Evolutionary conservation across 768 basidiomycete genomes (phyloP), one percentile per base, ranked within the genome.

Genomic region (Lactarius akahatsu): DNA sequence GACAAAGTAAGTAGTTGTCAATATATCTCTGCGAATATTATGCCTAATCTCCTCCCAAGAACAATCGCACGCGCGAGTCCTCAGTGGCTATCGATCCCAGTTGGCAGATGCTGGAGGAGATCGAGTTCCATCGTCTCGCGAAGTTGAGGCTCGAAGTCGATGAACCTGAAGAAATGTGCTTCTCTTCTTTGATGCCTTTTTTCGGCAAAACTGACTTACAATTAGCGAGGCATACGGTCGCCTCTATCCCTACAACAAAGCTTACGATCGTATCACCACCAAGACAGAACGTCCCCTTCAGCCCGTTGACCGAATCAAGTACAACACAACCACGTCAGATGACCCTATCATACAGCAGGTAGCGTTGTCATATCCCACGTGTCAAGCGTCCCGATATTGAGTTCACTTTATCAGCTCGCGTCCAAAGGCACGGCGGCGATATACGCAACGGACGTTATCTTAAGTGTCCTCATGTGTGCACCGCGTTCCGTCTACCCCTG

Each of bases 301-400:
- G 73, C 83, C 93, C 56, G 86, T 96, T 64, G 97, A 98, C 77
- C 90, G 94, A 65, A 91, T 97, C 76, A 91, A 94, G 74, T 99
- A 97, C 79, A 98, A 98, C 76, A 90, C 94, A 20, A 97, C 97
- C 0, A 98, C 97, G 26, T 96, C 94, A 18, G 97, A 99, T 72
- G 97, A 99, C 75, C 96, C 97, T 3, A 83, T 99, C 76, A 97
- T 99, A 68, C 92, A 93, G 77, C 86, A 94, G 78, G 94, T 92
- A 74, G 69, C 76, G 64, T 58, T 28, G 28, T 20, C 59, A 45
- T 59, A 56, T 50, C 69, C 47, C 61, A n/a, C 32, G 59, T 56
- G 0, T 11, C 59, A 23, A 36, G 61, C 56, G 1, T 15, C 61
- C 13, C 57, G 66, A 50, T 68, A 62, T 34, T 65, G 64, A 26